phyloP scores from a whole-genome alignment of 2,329 filamentous ascomycete species.

The Hypomyces perniciosus region DNA sequence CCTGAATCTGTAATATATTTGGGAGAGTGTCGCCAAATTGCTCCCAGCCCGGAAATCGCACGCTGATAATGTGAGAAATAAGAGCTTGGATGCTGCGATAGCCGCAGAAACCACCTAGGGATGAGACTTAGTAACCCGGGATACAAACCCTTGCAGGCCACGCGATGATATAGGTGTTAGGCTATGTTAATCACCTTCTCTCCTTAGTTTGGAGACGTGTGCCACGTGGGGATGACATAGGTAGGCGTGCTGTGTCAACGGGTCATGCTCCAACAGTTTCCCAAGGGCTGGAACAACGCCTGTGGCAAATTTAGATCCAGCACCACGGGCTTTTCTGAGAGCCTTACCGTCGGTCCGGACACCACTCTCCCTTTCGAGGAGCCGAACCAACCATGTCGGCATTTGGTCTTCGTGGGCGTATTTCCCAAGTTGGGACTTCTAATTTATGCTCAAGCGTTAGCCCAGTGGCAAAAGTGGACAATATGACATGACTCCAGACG shows the following conservation, averaged over 20 bases:
- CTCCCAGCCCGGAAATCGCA: conserved; percentile 49
- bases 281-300: conserved; percentile 57
- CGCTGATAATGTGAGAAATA: conserved; percentile 66
- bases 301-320: conserved; percentile 6
- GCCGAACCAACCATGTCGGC: conserved; percentile 60
- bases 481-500: not conserved
- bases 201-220: conserved; percentile 76
- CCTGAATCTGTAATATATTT: conserved; percentile 74
- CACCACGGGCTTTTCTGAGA: too few relatives aligned
- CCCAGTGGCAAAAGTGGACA: not conserved
- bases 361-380: conserved; percentile 56
- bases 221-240: conserved; percentile 69
- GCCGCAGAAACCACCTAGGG: conserved; percentile 77
- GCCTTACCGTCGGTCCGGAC: conserved; percentile 46
- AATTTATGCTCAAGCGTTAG: not conserved
- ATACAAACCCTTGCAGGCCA: not conserved
- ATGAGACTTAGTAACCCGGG: not conserved
- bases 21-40: conserved; percentile 59
- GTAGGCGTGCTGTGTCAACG: conserved; percentile 61
- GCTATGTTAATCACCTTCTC: conserved; percentile 48
- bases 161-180: not conserved
- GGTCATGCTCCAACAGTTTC: conserved; percentile 59
- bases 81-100: conserved; percentile 95
- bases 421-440: conserved; percentile 61
- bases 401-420: conserved; percentile 69